These are phyloP conservation scores for Huiozyma sinensis DNA, from an alignment of 805 yeast genomes.

Conservation along the genomic window DNA sequence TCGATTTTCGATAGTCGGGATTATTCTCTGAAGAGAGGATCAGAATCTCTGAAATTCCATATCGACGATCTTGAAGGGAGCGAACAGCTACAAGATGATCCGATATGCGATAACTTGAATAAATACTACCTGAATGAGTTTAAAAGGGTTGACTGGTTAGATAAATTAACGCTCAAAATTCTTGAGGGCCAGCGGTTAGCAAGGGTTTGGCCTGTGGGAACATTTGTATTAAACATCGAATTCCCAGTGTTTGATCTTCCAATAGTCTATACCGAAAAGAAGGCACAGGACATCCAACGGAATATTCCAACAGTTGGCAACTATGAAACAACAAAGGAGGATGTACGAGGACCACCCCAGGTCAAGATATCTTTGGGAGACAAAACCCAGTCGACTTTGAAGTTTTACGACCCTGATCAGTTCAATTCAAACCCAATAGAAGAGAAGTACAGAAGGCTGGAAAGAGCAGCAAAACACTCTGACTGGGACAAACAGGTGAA, in stretches of 20 bases:
- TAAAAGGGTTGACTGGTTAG: constrained; percentile 60
- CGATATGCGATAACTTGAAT: constrained; percentile 44
- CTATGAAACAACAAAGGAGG: constrained; percentile 27
- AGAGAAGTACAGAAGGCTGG: constrained; percentile 70
- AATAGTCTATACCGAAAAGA: constrained; percentile 53
- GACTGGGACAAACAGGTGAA: constrained; percentile 74
- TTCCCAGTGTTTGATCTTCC: constrained; percentile 62
- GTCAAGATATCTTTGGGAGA: constrained; percentile 20
- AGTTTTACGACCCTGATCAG: constrained; percentile 62
- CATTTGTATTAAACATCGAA: constrained; percentile 39
- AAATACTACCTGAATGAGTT: constrained; percentile 60
- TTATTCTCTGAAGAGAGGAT: constrained; percentile 58
- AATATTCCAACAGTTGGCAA: constrained; percentile 31
- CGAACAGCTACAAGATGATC: constrained; percentile 17
- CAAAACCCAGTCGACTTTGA: constrained; percentile 24
- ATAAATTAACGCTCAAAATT: constrained; percentile 47
- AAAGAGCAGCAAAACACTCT: constrained; percentile 70
- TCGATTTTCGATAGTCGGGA: constrained; percentile 46
- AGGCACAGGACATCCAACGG: constrained; percentile 27
- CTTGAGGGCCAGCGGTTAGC: constrained; percentile 25
- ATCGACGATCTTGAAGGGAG: constrained; percentile 24
- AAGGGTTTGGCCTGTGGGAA: constrained; percentile 16
- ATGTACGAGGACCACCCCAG: constrained; percentile 24
- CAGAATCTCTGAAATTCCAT: constrained; percentile 44
- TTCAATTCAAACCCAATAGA: constrained; percentile 73